Percentiles rank a stretch among this genome's conserved stretches.
phyloP scores from a whole-genome alignment of 768 basidiomycete genomes.

The Panaeolus papilionaceus region DNA sequence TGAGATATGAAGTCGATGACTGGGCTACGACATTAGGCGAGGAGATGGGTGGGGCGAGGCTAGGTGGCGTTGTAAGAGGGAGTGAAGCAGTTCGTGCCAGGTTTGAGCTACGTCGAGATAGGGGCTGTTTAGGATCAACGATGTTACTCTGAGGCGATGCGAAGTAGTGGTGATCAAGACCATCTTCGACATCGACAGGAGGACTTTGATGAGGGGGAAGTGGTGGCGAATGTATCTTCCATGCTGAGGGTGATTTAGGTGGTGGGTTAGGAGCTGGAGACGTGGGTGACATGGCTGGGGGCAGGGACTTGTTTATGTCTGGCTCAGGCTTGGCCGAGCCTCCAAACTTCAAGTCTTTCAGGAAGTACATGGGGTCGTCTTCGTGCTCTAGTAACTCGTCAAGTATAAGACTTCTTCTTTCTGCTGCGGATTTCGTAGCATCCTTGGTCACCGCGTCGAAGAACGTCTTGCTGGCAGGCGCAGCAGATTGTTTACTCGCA shows the following conservation, averaged over 20 bases:
- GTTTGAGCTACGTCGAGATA: neutral
- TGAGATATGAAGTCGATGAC: neutral
- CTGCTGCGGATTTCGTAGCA: slow-evolving; percentile 60
- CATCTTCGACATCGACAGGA: neutral
- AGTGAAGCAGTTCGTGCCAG: neutral
- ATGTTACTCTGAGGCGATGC: neutral
- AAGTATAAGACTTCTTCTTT: slow-evolving; percentile 57
- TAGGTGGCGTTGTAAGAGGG: neutral
- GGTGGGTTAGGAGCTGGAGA: slow-evolving; percentile 21
- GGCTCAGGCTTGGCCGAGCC: neutral
- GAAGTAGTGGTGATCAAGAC: neutral
- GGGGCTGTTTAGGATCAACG: neutral
- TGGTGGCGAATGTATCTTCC: neutral
- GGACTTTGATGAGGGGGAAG: neutral
- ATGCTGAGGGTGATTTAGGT: slow-evolving; percentile 4
- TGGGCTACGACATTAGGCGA: neutral
- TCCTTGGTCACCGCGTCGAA: slow-evolving; percentile 66
- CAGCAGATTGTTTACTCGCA: slow-evolving; percentile 14
- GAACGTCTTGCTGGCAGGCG: slow-evolving; percentile 46
- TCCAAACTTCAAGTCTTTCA: slow-evolving; percentile 11
- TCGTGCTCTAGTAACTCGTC: slow-evolving; percentile 71
- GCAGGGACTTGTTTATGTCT: neutral
- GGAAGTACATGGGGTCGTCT: slow-evolving; percentile 67
- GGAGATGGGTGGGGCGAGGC: neutral
- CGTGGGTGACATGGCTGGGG: slow-evolving; percentile 13